Evolutionary conservation across 1,139 yeast genomes (phyloP).

Genomic region (Geotrichum bryndzae): DNA sequence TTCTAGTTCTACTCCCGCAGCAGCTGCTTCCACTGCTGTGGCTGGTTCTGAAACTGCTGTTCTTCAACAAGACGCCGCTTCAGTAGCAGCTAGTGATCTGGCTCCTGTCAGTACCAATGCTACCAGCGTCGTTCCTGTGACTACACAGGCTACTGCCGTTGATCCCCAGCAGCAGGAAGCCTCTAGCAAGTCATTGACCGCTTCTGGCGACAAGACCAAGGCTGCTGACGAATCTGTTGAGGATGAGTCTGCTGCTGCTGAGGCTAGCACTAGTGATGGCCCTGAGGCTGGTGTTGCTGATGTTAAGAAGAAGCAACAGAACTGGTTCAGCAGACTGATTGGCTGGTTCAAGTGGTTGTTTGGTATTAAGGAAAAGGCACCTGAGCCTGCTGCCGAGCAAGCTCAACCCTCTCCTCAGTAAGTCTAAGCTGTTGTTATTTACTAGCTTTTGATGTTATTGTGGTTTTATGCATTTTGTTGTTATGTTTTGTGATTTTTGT

Average conservation of each 20-base stretch:
- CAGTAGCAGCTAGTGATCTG: conserved; percentile 10
- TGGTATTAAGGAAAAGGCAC: conserved; percentile 3
- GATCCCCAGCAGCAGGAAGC: background rate
- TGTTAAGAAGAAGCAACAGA: background rate
- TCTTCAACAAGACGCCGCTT: background rate
- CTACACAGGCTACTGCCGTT: conserved; percentile 5
- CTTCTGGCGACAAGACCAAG: background rate
- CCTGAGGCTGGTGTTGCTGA: background rate
- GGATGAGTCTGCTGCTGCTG: background rate
- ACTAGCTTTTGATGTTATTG: background rate
- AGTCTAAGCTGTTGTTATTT: background rate
- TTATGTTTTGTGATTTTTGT: background rate
- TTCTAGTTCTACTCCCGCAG: background rate
- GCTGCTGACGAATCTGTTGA: background rate
- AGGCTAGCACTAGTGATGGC: background rate
- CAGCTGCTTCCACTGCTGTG: background rate
- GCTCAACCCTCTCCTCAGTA: background rate
- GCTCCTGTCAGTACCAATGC: conserved; percentile 12
- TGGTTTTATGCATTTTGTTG: background rate
- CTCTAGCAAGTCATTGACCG: background rate
- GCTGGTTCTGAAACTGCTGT: conserved; percentile 3
- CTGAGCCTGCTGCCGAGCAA: background rate
- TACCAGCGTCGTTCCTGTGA: conserved; percentile 7
- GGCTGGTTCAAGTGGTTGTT: conserved; percentile 16
- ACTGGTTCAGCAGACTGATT: conserved; percentile 11